Base-by-base conservation (phyloP, 495 filamentous ascomycete species). In the Talaromyces thailandensis region DNA sequence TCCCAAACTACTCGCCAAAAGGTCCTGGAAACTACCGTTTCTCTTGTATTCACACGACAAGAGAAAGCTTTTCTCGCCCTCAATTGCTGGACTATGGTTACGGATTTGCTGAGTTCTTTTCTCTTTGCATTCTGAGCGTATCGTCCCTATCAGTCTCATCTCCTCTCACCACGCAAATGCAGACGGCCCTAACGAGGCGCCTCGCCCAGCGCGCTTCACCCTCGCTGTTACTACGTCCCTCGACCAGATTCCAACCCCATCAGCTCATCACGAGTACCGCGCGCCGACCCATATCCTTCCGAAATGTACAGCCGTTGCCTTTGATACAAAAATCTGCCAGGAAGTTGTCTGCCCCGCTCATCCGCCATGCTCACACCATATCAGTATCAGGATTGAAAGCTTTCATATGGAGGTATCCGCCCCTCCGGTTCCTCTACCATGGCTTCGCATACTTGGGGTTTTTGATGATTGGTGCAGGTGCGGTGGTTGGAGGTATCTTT, bases 401-500 rank as follows among this genome's bases (percentile, higher is more conserved):
- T 2, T 25, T 24, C 11, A 58, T 63, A 21, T 51, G 53, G 52
- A 55, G 62, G 16, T 23, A 55, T 31, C 62, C 55, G 6, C 26
- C 29, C 24, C 25, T 57, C 11, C 35, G 55, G 25, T 37, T 23
- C 11, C 23, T 63, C 1, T 63, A 63, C 55, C 62, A 81, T 62
- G 69, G 73, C 1, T 81, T 86, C 61, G 75, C 81, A 25, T 83
- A 78, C 65, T 76, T 80, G 21, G 88, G 88, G 18, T 77, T 86
- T 61, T 79, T 88, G 62, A 77, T 85, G 29, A 58, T 86, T 29
- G 74, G 81, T 45, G 70, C 75, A 55, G 78, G 82, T 37, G 75
- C 73, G 11, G 64, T 82, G 3, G 81, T 98, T 3, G 69, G 90
- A 28, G 89, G 81, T 12, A 96, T 99, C 80, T 98, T 99, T 76